phyloP scores from a whole-genome alignment of 352 stramenopile genomes.

The Peronosclerospora sorghi region DNA sequence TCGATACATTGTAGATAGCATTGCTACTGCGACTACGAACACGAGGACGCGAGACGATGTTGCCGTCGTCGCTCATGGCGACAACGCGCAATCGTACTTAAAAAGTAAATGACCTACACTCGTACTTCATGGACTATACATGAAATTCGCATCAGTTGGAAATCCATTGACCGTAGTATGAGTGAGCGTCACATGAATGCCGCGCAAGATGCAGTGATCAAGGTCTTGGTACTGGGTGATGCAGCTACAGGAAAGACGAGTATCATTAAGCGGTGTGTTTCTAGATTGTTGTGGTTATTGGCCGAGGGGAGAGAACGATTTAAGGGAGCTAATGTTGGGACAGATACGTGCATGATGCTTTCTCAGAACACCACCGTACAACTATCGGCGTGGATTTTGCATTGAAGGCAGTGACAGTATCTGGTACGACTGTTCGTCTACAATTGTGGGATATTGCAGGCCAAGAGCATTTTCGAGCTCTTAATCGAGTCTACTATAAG shows the following conservation, averaged over 20 bases:
- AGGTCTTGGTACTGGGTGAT: slow-evolving; percentile 87
- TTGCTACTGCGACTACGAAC: slow-evolving; percentile 66
- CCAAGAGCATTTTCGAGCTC: slow-evolving; percentile 89
- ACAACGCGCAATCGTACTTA: background rate
- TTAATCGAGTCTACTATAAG: slow-evolving; percentile 91
- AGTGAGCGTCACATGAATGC: slow-evolving; percentile 58
- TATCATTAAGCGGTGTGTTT: slow-evolving; percentile 84
- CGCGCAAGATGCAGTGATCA: slow-evolving; percentile 84
- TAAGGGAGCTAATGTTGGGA: background rate
- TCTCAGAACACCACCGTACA: slow-evolving; percentile 87
- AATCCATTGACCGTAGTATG: slow-evolving; percentile 16
- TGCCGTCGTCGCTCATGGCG: slow-evolving; percentile 19
- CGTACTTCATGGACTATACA: no score
- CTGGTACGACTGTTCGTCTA: slow-evolving; percentile 80
- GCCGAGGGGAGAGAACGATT: background rate
- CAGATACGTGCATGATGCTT: slow-evolving; percentile 85
- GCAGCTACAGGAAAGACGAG: slow-evolving; percentile 87
- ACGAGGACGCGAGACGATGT: slow-evolving; percentile 14
- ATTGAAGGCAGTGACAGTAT: slow-evolving; percentile 83
- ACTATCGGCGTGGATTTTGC: slow-evolving; percentile 90
- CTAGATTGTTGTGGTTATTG: background rate
- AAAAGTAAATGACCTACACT: no score
- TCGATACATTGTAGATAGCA: slow-evolving; percentile 80
- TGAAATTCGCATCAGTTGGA: no score
- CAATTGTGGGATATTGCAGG: slow-evolving; percentile 92